phyloP scores from a whole-genome alignment of 352 stramenopile genomes.

The Saprolegnia parasitica region DNA sequence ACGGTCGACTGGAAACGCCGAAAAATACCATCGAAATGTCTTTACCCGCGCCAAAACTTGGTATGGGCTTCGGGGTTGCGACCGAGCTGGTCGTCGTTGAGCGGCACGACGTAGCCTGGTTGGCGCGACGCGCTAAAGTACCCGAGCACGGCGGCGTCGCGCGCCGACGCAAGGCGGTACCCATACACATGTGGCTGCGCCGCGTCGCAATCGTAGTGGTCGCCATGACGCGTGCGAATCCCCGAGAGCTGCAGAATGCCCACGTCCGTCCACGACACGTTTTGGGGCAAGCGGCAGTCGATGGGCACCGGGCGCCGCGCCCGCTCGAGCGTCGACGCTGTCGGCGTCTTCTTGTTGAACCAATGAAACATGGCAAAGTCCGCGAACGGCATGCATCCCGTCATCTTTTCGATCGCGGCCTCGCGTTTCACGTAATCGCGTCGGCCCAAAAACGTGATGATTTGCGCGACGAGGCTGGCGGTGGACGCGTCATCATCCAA shows the following conservation, averaged over 20 bases:
- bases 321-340: slow-evolving; percentile 12
- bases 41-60: slow-evolving; percentile 19
- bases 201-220: slow-evolving; percentile 2
- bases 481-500: neutral
- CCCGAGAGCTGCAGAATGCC: slow-evolving; percentile 27
- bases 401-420: slow-evolving; percentile 8
- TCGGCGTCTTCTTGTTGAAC: slow-evolving; percentile 8
- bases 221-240: neutral
- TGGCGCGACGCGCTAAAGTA: slow-evolving; percentile 12
- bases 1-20: too few relatives aligned
- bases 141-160: slow-evolving; percentile 13
- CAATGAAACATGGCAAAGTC: slow-evolving; percentile 22
- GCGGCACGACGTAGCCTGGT: slow-evolving; percentile 10
- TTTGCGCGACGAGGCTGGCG: slow-evolving; percentile 16
- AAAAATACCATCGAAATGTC: neutral
- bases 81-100: slow-evolving; percentile 19
- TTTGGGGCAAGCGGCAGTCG: slow-evolving; percentile 8
- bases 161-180: slow-evolving; percentile 14
- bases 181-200: slow-evolving; percentile 14
- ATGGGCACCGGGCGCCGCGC: slow-evolving; percentile 16
- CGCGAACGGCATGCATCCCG: slow-evolving; percentile 22
- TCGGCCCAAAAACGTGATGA: slow-evolving; percentile 22
- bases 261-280: slow-evolving; percentile 21
- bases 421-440: slow-evolving; percentile 19
- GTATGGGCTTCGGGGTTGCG: slow-evolving; percentile 26